Evolutionary conservation across 306 rosid genomes (phyloP).

Genomic region (Inga leiocalycina): DNA sequence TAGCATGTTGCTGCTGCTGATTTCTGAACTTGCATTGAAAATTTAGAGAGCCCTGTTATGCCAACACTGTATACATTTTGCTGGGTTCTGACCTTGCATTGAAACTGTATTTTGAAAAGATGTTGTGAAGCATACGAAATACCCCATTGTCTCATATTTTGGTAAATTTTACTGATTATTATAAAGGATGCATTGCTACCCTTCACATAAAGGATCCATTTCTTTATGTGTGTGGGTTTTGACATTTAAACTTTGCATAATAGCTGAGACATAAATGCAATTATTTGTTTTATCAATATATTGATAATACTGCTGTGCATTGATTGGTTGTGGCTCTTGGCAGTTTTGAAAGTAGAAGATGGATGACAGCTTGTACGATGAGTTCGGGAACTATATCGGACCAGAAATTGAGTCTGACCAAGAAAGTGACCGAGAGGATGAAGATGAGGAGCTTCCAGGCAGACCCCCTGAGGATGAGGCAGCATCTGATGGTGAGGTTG

Average conservation of each 20-base stretch:
- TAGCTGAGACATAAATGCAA: background rate
- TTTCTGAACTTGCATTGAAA: background rate
- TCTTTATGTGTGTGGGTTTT: background rate
- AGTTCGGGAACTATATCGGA: conserved; percentile 97
- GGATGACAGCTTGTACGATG: conserved; percentile 96
- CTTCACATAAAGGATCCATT: background rate
- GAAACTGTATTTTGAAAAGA: background rate
- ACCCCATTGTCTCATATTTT: background rate
- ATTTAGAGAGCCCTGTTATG: background rate
- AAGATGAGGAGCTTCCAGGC: conserved; percentile 64
- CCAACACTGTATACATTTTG: background rate
- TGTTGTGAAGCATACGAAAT: background rate
- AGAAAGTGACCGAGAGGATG: conserved; percentile 80
- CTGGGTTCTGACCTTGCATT: background rate
- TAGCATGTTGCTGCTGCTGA: background rate
- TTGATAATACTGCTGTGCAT: background rate
- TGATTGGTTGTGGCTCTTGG: background rate
- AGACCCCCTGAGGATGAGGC: conserved; percentile 50
- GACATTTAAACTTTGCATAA: background rate
- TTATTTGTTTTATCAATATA: background rate
- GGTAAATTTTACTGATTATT: background rate
- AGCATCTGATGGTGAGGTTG: conserved; percentile 63
- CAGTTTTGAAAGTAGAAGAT: conserved; percentile 35
- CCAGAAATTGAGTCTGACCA: conserved; percentile 93
- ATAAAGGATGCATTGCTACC: background rate